A percentile compares a stretch with the other conserved stretches of the same genome.
Conservation (phyloP, 371 early-diverging fungal genomes). For the Umbelopsis sp. region DNA sequence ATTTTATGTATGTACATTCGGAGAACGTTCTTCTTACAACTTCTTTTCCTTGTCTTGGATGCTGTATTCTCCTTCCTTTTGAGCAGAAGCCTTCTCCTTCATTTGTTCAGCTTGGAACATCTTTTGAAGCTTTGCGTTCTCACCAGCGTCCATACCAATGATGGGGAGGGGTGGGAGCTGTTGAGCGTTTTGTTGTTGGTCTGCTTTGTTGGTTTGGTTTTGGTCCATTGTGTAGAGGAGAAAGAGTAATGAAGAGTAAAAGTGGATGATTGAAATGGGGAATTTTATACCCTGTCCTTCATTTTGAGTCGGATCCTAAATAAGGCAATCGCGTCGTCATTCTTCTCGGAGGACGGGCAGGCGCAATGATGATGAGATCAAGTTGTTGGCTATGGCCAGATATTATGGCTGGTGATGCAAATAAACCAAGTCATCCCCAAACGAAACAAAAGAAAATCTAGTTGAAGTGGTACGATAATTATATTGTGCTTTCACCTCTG, state of each 20-base stretch:
- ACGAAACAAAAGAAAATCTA: no score
- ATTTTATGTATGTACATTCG: neutral
- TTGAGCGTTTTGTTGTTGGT: constrained; percentile 4
- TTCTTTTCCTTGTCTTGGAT: constrained; percentile 15
- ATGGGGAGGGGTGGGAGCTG: constrained; percentile 12
- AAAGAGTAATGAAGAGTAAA: neutral
- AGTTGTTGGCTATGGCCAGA: no score
- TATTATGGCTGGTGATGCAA: no score
- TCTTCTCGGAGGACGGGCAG: neutral
- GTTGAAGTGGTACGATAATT: no score
- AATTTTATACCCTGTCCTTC: neutral
- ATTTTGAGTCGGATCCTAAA: no score
- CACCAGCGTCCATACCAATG: constrained; percentile 13
- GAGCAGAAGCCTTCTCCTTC: neutral
- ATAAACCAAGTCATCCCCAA: no score
- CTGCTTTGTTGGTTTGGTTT: constrained; percentile 6
- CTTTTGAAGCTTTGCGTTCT: constrained; percentile 9
- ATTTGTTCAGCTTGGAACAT: constrained; percentile 12
- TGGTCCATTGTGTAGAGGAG: neutral
- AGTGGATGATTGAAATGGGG: neutral
- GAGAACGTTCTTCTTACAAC: neutral
- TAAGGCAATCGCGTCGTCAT: neutral
- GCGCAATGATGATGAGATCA: neutral
- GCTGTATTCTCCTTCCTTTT: constrained; percentile 9
- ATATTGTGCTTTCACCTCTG: no score